Percentiles rank a stretch among this genome's conserved stretches.
phyloP scores from a whole-genome alignment of 345 rosid genomes.

The Raphanus raphanistrum region DNA sequence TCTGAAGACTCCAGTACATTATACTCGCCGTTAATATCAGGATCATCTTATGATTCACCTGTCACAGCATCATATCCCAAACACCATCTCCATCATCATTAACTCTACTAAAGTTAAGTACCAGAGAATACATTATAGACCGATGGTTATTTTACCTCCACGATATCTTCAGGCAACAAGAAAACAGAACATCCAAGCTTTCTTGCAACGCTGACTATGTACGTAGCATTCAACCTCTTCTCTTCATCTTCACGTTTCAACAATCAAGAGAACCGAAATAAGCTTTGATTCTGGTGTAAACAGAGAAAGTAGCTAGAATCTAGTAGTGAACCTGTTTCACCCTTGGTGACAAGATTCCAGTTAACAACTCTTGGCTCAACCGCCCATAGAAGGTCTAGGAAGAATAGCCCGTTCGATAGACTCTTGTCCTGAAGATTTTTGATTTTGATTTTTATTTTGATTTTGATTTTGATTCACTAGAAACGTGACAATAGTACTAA shows the following conservation, averaged over 20 bases:
- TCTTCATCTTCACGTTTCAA: conserved; percentile 59
- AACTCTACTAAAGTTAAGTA: neutral
- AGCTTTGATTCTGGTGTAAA: neutral
- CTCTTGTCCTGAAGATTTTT: conserved; percentile 67
- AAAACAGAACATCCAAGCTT: conserved; percentile 97
- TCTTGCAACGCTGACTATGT: conserved; percentile 89
- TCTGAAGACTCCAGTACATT: conserved; percentile 91
- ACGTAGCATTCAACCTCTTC: conserved; percentile 93
- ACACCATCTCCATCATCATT: conserved; percentile 16
- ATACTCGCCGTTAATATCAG: conserved; percentile 80
- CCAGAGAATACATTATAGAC: neutral
- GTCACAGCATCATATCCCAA: conserved; percentile 35
- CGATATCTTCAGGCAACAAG: conserved; percentile 93
- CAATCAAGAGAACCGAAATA: neutral
- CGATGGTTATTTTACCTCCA: conserved; percentile 61
- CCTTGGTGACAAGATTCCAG: conserved; percentile 96
- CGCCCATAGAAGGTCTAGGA: conserved; percentile 84
- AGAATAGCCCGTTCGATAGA: conserved; percentile 73
- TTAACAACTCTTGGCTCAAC: conserved; percentile 97
- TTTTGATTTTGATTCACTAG: neutral
- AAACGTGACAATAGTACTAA: neutral
- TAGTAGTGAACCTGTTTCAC: conserved; percentile 66
- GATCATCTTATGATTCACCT: conserved; percentile 97
- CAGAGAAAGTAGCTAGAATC: neutral
- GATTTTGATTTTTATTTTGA: too few species aligned